Evolutionary conservation across 352 stramenopile genomes (phyloP).

Genomic region (Phytophthora syringae): DNA sequence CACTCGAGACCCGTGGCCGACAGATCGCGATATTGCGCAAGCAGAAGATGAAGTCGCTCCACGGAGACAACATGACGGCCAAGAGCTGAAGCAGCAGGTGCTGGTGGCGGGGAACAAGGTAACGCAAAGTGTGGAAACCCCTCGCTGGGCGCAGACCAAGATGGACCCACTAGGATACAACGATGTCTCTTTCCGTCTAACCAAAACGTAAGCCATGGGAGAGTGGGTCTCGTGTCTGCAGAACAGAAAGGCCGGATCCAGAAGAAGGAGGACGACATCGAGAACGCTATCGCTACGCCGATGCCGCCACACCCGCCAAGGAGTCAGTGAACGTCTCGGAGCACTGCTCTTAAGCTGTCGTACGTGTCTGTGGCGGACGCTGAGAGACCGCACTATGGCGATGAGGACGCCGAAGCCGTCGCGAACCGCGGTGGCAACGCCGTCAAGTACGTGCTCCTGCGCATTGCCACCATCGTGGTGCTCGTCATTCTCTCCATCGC

Average conservation of each 20-base stretch:
- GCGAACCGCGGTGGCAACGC: constrained; percentile 41
- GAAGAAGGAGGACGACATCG: too few species aligned
- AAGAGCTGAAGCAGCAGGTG: too few species aligned
- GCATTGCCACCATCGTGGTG: constrained; percentile 47
- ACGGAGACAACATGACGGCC: constrained; percentile 34
- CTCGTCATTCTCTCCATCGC: too few species aligned
- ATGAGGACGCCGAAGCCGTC: constrained; percentile 21
- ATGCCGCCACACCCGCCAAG: constrained; percentile 24
- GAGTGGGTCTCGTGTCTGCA: constrained; percentile 41
- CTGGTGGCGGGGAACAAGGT: constrained; percentile 27
- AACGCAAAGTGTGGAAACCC: constrained; percentile 52
- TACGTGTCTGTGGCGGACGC: constrained; percentile 28
- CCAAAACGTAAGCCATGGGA: constrained; percentile 30
- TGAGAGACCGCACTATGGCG: constrained; percentile 27
- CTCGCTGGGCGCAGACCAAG: constrained; percentile 38
- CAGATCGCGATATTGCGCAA: constrained; percentile 56
- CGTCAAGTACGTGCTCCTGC: constrained; percentile 47
- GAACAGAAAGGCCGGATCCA: constrained; percentile 11
- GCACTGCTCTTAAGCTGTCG: constrained; percentile 30
- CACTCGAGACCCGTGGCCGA: constrained; percentile 59
- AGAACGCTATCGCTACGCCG: too few species aligned
- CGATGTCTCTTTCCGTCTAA: constrained; percentile 34
- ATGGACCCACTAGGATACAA: constrained; percentile 20
- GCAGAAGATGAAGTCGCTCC: constrained; percentile 31
- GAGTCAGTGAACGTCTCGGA: constrained; percentile 21